Evolutionary conservation across 202 grass and related monocot genomes (phyloP).

Genomic region (Panicum virgatum): DNA sequence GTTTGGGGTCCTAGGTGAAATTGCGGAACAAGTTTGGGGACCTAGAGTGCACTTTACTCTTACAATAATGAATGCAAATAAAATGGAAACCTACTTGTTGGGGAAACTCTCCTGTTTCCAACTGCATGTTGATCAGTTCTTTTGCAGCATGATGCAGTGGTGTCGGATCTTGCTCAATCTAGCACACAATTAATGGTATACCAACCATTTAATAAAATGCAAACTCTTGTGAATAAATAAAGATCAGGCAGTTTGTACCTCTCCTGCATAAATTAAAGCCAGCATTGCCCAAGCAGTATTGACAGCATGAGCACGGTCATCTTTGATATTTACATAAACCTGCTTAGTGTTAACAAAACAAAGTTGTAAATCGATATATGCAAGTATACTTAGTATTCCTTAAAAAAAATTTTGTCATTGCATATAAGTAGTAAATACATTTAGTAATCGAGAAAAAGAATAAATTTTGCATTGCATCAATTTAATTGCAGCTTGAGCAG

Average conservation of each 20-base stretch:
- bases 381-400: neutral
- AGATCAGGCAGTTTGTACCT: neutral
- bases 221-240: neutral
- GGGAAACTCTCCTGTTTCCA: constrained; percentile 4
- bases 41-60: too few relatives aligned
- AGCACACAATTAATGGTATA: neutral
- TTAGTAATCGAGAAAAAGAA: neutral
- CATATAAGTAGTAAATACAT: neutral
- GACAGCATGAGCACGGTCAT: neutral
- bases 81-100: neutral
- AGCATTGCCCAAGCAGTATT: neutral
- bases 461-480: neutral
- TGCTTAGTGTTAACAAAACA: neutral
- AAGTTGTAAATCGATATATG: neutral
- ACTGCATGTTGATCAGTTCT: neutral
- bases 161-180: neutral
- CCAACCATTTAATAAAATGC: neutral
- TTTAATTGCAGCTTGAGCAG: neutral
- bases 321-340: neutral
- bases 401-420: too few relatives aligned
- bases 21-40: too few relatives aligned
- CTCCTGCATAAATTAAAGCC: neutral
- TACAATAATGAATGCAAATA: too few relatives aligned
- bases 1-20: too few relatives aligned
- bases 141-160: neutral